Evolutionary conservation across 805 yeast species (phyloP), one percentile per base, ranked within the genome.

Genomic region (Candida ascalaphidarum): DNA sequence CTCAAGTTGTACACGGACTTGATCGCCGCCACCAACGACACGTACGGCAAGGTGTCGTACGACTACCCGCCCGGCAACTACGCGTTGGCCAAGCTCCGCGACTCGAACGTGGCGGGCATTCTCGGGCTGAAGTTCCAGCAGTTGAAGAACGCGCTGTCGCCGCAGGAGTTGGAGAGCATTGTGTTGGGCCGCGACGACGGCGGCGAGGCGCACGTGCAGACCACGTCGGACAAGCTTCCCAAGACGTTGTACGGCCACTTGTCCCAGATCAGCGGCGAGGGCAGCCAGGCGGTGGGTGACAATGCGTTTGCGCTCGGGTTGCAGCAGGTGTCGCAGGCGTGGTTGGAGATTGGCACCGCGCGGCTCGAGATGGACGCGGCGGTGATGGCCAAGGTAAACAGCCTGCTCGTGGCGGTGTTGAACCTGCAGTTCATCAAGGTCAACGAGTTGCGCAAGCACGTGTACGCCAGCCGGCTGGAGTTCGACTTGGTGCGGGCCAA

Each of bases 161-260:
- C 82, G 1, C 74, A 71, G 39, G 85, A 77, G 38, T 75, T 77
- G 36, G 84, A 77, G 48, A 68, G 68, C 31, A 57, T 74, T 18
- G 58, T 77, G 35, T 39, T 58, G 36, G 68, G 68, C n/a, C 36
- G 33, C 8, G 40, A 35, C 11, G 40, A 39, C 17, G 36, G 43
- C 14, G 32, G 30, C 12, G 29, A 27, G 5, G 41, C 34, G 4
- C 39, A 44, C 14, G 41, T 48, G 26, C 63, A 57, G 35, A 58
- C 60, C 17, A 44, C 55, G 12, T 41, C 57, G 5, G 41, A 46
- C 7, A 46, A 58, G 18, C 50, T 74, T 21, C 85, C 86, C 32
- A 78, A 77, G 56, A 81, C 92, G 2, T 73, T 82, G 47, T 71
- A 77, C 21, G 85, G 82, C 33, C 84, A 81, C 33, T 64, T 81